Evolutionary conservation across 2,329 filamentous ascomycete genomes (phyloP).

Genomic region (Apiospora rasikravindrae): DNA sequence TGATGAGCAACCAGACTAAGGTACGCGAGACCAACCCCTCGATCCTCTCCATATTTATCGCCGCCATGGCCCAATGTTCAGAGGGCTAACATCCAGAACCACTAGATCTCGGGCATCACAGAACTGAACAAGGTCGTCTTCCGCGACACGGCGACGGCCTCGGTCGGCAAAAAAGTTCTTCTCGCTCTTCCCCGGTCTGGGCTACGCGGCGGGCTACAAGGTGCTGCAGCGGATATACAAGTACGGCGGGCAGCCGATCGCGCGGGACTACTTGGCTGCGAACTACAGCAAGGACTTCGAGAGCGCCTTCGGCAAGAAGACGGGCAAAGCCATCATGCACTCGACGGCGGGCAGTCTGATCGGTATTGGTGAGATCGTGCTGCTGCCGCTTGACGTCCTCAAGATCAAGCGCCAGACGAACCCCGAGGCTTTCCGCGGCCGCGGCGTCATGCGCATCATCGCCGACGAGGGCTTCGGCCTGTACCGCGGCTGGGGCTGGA

Average conservation of each 20-base stretch:
- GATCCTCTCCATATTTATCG: background rate
- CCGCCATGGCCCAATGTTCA: background rate
- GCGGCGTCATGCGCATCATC: constrained; percentile 88
- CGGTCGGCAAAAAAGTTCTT: constrained; percentile 79
- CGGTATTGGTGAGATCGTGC: constrained; percentile 95
- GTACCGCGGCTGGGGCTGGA: constrained; percentile 97
- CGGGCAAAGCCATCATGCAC: constrained; percentile 97
- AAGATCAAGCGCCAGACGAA: constrained; percentile 99
- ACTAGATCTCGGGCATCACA: constrained; percentile 38
- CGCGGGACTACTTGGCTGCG: constrained; percentile 82
- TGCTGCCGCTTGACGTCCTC: constrained; percentile 92
- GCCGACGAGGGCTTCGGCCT: constrained; percentile 93
- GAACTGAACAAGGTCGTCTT: constrained; percentile 93
- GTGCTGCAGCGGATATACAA: constrained; percentile 97
- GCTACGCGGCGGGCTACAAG: constrained; percentile 98
- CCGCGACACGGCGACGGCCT: constrained; percentile 80
- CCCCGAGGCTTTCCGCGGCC: constrained; percentile 94
- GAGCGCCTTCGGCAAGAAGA: constrained; percentile 90
- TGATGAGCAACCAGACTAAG: constrained; percentile 96
- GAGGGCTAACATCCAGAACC: background rate
- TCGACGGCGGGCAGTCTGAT: constrained; percentile 94
- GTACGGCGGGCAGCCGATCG: constrained; percentile 96
- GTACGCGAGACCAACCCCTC: constrained; percentile 46
- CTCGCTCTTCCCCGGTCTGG: constrained; percentile 94
- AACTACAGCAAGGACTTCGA: constrained; percentile 88